A percentile compares a stretch with the other conserved stretches of the same genome.
Evolutionary conservation across 2,329 filamentous ascomycete species (phyloP).

Genomic region (Triangularia verruculosa): DNA sequence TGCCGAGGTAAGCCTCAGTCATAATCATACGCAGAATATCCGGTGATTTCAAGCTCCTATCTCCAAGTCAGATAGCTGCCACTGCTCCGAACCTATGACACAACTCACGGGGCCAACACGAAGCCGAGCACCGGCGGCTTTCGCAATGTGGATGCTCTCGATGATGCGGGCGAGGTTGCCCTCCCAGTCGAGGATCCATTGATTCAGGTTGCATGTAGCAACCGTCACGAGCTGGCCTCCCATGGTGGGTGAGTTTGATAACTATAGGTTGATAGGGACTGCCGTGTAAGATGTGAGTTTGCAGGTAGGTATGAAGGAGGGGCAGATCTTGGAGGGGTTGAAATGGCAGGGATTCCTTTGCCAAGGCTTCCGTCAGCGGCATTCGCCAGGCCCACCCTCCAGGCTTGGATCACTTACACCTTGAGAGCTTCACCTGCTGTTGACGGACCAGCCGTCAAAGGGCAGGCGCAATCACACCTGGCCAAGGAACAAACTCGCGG

Average conservation of each 20-base stretch:
- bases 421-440: neutral
- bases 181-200: constrained; percentile 39
- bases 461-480: no score
- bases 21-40: constrained; percentile 45
- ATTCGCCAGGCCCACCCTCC: neutral
- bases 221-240: constrained; percentile 32
- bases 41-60: constrained; percentile 50
- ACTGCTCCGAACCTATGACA: neutral
- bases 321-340: neutral
- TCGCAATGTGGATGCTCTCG: constrained; percentile 58
- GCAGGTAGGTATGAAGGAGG: neutral
- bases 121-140: constrained; percentile 58
- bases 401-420: neutral
- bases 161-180: constrained; percentile 60
- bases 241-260: constrained; percentile 1
- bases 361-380: neutral
- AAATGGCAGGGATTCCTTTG: neutral
- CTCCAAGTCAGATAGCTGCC: neutral
- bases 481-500: no score
- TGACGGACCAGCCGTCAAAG: no score
- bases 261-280: constrained; percentile 1
- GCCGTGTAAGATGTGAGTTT: neutral
- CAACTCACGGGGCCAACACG: constrained; percentile 51
- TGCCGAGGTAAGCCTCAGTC: neutral
- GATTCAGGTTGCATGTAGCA: constrained; percentile 34